phyloP scores from a whole-genome alignment of 768 basidiomycete genomes.

The Amanita inopinata region DNA sequence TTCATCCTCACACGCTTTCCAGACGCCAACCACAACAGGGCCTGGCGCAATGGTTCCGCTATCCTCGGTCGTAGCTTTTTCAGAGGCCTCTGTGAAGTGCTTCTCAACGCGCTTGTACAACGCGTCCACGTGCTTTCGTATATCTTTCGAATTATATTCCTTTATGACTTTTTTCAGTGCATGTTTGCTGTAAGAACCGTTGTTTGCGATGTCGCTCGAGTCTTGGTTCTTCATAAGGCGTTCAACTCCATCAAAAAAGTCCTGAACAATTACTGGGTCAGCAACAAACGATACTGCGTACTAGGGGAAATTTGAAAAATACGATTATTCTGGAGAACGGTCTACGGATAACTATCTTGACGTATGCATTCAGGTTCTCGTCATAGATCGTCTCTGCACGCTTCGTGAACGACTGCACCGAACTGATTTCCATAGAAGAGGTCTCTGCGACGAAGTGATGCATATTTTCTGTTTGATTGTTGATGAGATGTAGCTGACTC shows the following conservation, averaged over 20 bases:
- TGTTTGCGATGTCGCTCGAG: constrained; percentile 66
- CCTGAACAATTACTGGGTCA: constrained; percentile 35
- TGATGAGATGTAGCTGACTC: background rate
- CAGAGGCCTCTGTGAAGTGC: constrained; percentile 82
- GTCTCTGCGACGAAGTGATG: constrained; percentile 85
- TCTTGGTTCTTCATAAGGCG: constrained; percentile 75
- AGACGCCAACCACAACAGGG: constrained; percentile 72
- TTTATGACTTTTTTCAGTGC: constrained; percentile 78
- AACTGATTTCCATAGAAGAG: constrained; percentile 54
- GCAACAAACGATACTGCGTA: background rate
- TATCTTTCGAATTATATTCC: constrained; percentile 80
- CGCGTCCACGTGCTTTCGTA: constrained; percentile 80
- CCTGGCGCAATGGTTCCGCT: constrained; percentile 43
- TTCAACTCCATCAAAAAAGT: constrained; percentile 91
- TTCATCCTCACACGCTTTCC: constrained; percentile 88
- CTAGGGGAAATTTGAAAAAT: constrained; percentile 8
- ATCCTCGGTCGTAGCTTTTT: constrained; percentile 51
- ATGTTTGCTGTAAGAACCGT: constrained; percentile 64
- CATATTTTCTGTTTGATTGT: constrained; percentile 77
- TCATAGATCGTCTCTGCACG: constrained; percentile 80
- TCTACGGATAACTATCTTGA: constrained; percentile 77
- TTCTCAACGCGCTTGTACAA: constrained; percentile 91
- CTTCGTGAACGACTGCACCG: constrained; percentile 52
- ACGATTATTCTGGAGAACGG: constrained; percentile 86
- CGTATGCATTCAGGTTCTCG: constrained; percentile 80